Percentiles rank a stretch among this genome's conserved stretches.
phyloP scores from a whole-genome alignment of 345 rosid species.

The Gynandropsis gynandra region DNA sequence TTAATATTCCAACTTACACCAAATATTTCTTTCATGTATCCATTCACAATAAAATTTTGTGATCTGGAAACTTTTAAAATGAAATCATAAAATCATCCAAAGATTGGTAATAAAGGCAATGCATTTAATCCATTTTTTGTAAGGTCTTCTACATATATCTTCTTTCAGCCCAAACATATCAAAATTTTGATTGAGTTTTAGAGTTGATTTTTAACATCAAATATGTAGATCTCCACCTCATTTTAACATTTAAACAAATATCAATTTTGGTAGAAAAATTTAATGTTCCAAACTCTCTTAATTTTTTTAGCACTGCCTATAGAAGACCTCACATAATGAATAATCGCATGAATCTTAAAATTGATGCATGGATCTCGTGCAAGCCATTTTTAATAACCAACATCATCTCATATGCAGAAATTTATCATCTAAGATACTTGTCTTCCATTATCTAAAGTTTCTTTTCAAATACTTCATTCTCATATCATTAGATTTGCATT shows the following conservation, averaged over 20 bases:
- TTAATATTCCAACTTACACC: conserved; percentile 3
- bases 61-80: background rate
- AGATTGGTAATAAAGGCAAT: background rate
- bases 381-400: conserved; percentile 10
- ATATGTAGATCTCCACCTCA: background rate
- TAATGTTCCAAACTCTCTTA: background rate
- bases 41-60: conserved; percentile 5
- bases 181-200: background rate
- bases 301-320: background rate
- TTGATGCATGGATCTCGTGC: background rate
- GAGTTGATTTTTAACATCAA: background rate
- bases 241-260: conserved; percentile 5
- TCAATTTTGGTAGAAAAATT: background rate
- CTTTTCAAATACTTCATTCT: conserved; percentile 4
- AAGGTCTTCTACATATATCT: conserved; percentile 1
- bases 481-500: conserved; percentile 21
- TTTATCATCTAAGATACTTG: conserved; percentile 3
- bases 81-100: background rate
- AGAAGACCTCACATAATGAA: background rate
- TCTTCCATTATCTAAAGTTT: conserved; percentile 3
- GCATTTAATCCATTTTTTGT: background rate
- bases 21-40: too few species aligned
- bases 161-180: conserved; percentile 1
- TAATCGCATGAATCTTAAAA: background rate
- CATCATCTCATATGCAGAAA: conserved; percentile 11